Evolutionary conservation across 1,284 basidiomycete species (phyloP), one percentile per base, ranked within the genome.

Genomic region (Austroboletus novae-zelandiae): DNA sequence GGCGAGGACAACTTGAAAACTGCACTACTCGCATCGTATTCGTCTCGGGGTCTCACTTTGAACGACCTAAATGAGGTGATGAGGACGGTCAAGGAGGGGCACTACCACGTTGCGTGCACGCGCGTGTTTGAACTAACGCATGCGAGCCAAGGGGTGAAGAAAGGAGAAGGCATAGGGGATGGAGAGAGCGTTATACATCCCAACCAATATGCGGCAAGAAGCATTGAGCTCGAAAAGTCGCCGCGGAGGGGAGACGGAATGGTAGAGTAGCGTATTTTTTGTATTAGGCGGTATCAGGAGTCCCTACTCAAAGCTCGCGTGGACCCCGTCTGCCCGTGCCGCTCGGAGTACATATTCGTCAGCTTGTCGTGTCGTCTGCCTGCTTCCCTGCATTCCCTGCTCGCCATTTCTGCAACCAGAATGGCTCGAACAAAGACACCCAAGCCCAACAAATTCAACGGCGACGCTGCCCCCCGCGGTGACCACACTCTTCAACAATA

Each of bases 81-180:
- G 74, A 76, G 79, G 43, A 82, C 80, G 11, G 92, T 97, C 51
- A 94, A 94, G 69, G 77, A 76, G 14, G 76, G 80, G 3, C 94
- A 97, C 67, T 98, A 88, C 68, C 96, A 99, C 67, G 87, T 99
- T 43, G 97, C 95, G 5, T 99, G 97, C 72, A 99, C 97, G 17
- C 80, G 95, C 15, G 90, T 99, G 32, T 99, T 95, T 70, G 97
- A 99, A 74, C 80, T 98, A 42, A 97, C 94, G 18, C 96, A 99
- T 69, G 73, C 76, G 15, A 67, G 72, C 40, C 74, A 74, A 54
- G 88, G 87, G 8, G 82, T 97, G 51, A 87, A 83, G 71, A 94
- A 91, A 68, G 94, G 94, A 3, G 91, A 96, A 29, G 96, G 96
- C 0, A 64, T 97, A 43, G 92, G 93, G 5, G 80, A 77, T 11